Percentiles rank a stretch among this genome's conserved stretches.
Conservation (phyloP, 768 basidiomycete species). For the Piloderma croceum region DNA sequence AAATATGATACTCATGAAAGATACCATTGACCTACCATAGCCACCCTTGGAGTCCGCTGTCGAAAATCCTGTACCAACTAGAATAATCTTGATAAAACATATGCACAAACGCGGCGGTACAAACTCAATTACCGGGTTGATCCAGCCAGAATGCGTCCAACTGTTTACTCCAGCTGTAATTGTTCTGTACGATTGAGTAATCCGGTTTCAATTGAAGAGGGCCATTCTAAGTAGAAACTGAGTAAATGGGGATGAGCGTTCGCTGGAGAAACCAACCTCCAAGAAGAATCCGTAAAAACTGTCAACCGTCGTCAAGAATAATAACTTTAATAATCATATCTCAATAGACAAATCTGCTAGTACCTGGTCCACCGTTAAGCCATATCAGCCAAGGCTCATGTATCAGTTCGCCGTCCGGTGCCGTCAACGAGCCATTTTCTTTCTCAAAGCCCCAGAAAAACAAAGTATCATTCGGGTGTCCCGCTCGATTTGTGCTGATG, state of each 20-base stretch:
- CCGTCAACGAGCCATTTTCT: slow-evolving; percentile 31
- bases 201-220: slow-evolving; percentile 5
- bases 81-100: neutral
- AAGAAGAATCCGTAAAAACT: slow-evolving; percentile 1
- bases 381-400: slow-evolving; percentile 34
- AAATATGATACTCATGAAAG: too few relatives aligned
- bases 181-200: slow-evolving; percentile 7
- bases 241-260: neutral
- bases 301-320: neutral
- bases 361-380: slow-evolving; percentile 28
- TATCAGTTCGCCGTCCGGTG: slow-evolving; percentile 13
- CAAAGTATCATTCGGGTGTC: slow-evolving; percentile 31
- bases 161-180: slow-evolving; percentile 12
- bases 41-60: neutral
- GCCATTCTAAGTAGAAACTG: slow-evolving; percentile 6
- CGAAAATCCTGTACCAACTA: neutral
- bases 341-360: neutral
- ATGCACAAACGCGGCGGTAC: too few relatives aligned
- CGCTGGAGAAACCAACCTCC: neutral
- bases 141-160: slow-evolving; percentile 12
- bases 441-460: slow-evolving; percentile 39
- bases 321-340: neutral
- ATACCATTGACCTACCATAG: neutral
- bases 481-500: slow-evolving; percentile 25
- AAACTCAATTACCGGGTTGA: neutral